Evolutionary conservation across 129 eudicot species (phyloP).

Genomic region (Mikania micrantha): DNA sequence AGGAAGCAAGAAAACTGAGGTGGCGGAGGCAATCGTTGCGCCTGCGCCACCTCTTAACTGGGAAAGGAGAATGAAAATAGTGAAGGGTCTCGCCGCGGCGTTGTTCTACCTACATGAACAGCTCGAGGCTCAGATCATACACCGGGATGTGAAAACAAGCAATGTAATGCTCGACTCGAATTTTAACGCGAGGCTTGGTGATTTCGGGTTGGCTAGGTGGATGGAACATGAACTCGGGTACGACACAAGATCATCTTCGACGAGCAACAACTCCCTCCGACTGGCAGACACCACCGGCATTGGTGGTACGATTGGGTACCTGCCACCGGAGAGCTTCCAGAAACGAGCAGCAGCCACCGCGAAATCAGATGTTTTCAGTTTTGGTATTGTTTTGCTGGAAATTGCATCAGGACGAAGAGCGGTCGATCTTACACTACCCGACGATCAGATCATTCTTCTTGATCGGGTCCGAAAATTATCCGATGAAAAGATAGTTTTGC

Average conservation of each 20-base stretch:
- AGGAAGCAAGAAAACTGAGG: neutral
- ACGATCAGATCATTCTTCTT: conserved; percentile 68
- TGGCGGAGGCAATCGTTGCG: no score
- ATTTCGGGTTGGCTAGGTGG: conserved; percentile 93
- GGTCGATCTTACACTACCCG: conserved; percentile 73
- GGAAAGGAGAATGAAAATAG: conserved; percentile 52
- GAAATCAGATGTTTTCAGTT: conserved; percentile 86
- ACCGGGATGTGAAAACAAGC: conserved; percentile 89
- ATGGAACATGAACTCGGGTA: conserved; percentile 71
- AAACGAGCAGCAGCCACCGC: conserved; percentile 51
- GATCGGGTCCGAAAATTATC: conserved; percentile 68
- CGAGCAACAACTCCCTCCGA: conserved; percentile 42
- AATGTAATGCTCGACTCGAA: conserved; percentile 89
- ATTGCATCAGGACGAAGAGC: conserved; percentile 80
- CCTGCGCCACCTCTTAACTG: conserved; percentile 41
- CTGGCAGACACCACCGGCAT: conserved; percentile 61
- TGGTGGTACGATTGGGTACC: conserved; percentile 91
- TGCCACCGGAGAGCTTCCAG: conserved; percentile 91
- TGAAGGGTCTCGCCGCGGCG: conserved; percentile 73
- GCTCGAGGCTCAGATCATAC: conserved; percentile 90
- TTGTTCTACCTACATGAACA: conserved; percentile 83
- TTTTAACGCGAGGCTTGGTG: conserved; percentile 78
- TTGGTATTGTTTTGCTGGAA: conserved; percentile 77
- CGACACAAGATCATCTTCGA: conserved; percentile 30
- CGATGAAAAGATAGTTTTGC: conserved; percentile 41